phyloP scores from a whole-genome alignment of 2,329 filamentous ascomycete genomes.

The Botrytis sinoallii region DNA sequence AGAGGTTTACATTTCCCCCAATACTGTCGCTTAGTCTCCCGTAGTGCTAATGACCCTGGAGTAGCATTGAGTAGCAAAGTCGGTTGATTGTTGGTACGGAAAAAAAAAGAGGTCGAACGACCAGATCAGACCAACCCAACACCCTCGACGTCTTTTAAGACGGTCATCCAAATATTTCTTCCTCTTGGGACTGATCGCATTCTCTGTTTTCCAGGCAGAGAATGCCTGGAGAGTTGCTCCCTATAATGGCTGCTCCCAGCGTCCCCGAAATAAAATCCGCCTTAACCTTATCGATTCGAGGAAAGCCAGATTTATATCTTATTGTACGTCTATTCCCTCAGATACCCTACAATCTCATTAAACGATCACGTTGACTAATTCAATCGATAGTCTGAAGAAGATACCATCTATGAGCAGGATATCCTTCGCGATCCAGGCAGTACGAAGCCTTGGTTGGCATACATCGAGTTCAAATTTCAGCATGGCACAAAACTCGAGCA shows the following conservation, averaged over 20 bases:
- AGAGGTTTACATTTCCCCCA: constrained; percentile 5
- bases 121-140: constrained; percentile 10
- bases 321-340: constrained; percentile 33
- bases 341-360: background rate
- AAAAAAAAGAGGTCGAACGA: constrained; percentile 17
- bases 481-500: constrained; percentile 85
- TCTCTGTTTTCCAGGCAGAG: constrained; percentile 32
- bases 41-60: constrained; percentile 10
- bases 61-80: constrained; percentile 13
- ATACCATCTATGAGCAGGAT: constrained; percentile 95
- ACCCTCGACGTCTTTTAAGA: constrained; percentile 14
- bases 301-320: constrained; percentile 39
- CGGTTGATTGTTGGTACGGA: constrained; percentile 3
- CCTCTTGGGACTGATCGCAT: constrained; percentile 28
- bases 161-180: constrained; percentile 21
- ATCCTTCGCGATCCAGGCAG: constrained; percentile 80
- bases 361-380: constrained; percentile 24
- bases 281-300: constrained; percentile 31
- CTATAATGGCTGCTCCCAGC: constrained; percentile 37
- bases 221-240: constrained; percentile 40
- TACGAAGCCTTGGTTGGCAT: constrained; percentile 92
- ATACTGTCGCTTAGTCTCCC: constrained; percentile 15
- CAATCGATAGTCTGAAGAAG: constrained; percentile 69
- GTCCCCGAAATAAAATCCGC: constrained; percentile 24
- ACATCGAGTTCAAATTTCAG: constrained; percentile 85